Evolutionary conservation across 2,329 filamentous ascomycete genomes (phyloP).

Genomic region (Chrysosporium keratinophilum): DNA sequence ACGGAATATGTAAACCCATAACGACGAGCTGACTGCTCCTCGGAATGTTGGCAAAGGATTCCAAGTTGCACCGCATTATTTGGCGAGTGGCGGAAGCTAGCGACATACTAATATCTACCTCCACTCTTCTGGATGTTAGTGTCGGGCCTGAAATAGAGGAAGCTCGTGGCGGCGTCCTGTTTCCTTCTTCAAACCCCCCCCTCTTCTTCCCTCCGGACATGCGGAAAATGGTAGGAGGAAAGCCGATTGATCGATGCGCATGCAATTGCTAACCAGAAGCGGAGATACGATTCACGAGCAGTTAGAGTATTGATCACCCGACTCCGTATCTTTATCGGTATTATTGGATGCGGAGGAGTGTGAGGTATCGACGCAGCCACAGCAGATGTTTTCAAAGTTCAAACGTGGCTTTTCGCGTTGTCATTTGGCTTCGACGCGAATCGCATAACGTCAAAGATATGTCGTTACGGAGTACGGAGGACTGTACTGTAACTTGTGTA

Average conservation of each 20-base stretch:
- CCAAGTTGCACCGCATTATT: conserved; percentile 4
- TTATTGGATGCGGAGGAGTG: not conserved
- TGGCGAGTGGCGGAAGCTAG: conserved; percentile 5
- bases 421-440: not conserved
- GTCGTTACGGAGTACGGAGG: too few relatives aligned
- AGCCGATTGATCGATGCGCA: not conserved
- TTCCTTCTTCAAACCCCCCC: not conserved
- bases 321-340: not conserved
- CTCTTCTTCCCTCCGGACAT: not conserved
- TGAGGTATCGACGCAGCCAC: not conserved
- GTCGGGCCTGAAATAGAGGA: not conserved
- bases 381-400: not conserved
- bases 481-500: too few relatives aligned
- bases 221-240: not conserved
- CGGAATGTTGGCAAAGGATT: conserved; percentile 4
- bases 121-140: not conserved
- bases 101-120: not conserved
- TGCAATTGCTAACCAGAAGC: not conserved
- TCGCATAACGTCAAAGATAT: not conserved
- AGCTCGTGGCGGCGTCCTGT: not conserved
- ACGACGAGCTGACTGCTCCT: not conserved
- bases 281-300: not conserved
- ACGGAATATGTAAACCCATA: not conserved
- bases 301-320: not conserved
- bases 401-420: not conserved